A percentile compares a stretch with the other conserved stretches of the same genome.
These are phyloP conservation scores for Alloascoidea africana DNA, from an alignment of 805 yeast species.

Conservation along the genomic window DNA sequence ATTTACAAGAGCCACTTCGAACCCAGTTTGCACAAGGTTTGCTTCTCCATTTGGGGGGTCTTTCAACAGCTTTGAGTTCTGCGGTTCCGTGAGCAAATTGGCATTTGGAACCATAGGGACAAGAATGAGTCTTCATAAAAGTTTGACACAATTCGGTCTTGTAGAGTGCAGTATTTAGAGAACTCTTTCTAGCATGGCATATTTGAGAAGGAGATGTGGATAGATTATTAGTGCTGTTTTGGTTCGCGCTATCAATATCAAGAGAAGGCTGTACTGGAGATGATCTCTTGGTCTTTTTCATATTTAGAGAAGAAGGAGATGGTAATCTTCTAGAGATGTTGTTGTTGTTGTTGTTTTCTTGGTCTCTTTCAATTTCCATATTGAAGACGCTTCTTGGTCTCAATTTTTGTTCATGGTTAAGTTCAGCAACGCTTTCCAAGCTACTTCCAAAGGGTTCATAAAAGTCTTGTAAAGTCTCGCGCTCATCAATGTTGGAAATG, in stretches of 20 bases:
- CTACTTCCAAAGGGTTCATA: neutral
- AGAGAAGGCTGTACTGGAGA: neutral
- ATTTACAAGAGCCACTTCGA: conserved; percentile 68
- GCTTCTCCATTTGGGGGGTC: conserved; percentile 78
- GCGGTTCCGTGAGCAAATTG: conserved; percentile 86
- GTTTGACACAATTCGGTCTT: conserved; percentile 86
- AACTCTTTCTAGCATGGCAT: conserved; percentile 18
- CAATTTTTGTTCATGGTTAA: neutral
- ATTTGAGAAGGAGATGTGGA: no score
- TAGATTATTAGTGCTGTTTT: neutral
- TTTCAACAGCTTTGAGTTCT: conserved; percentile 57
- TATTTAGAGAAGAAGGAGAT: neutral
- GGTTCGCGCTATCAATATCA: neutral
- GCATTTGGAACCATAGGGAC: conserved; percentile 86
- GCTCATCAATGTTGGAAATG: neutral
- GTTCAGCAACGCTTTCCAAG: no score
- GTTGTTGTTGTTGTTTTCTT: neutral
- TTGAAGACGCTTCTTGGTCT: neutral
- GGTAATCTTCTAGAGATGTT: neutral
- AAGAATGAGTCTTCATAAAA: conserved; percentile 48
- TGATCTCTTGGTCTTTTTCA: neutral
- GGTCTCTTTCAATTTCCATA: no score
- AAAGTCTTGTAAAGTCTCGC: neutral
- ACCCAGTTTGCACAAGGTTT: conserved; percentile 86
- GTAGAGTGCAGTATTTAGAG: conserved; percentile 49